These are phyloP conservation scores for Syncephalastrum monosporum DNA, from an alignment of 371 early-diverging fungal genomes.

Conservation along the genomic window DNA sequence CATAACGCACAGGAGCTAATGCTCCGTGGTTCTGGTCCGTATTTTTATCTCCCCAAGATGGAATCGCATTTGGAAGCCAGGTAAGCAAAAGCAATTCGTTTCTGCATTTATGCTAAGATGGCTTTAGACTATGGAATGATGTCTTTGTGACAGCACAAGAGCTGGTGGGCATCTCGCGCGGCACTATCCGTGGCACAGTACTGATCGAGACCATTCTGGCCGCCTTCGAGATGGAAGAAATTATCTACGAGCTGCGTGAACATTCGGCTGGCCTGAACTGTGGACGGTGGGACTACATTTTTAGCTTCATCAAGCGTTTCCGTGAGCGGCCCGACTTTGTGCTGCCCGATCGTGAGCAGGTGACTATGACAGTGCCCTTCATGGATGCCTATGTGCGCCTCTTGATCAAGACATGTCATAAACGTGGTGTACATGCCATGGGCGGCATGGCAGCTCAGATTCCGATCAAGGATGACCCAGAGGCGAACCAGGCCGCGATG, in stretches of 20 bases:
- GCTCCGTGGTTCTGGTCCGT: conserved; percentile 88
- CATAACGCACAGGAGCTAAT: conserved; percentile 87
- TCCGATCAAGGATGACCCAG: conserved; percentile 89
- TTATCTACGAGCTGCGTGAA: conserved; percentile 95
- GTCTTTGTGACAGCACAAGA: conserved; percentile 93
- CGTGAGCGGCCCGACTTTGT: conserved; percentile 81
- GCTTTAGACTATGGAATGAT: conserved; percentile 89
- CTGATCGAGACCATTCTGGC: conserved; percentile 96
- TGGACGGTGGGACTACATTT: conserved; percentile 98
- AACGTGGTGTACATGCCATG: conserved; percentile 97
- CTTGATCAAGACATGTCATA: conserved; percentile 95
- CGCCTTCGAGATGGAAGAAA: conserved; percentile 98
- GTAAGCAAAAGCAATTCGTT: conserved; percentile 12
- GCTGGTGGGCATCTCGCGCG: conserved; percentile 83
- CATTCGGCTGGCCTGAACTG: conserved; percentile 97
- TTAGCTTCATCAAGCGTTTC: conserved; percentile 95
- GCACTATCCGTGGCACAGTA: conserved; percentile 94
- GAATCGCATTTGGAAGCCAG: conserved; percentile 93
- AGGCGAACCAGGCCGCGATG: conserved; percentile 89
- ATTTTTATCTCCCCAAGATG: conserved; percentile 98
- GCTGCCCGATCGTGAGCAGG: conserved; percentile 87
- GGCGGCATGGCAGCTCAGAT: conserved; percentile 99
- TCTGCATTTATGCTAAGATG: neutral
- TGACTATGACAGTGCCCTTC: conserved; percentile 93
- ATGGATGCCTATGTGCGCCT: conserved; percentile 92